Evolutionary conservation across 2,329 filamentous ascomycete genomes (phyloP).

Genomic region (Botrytis hyacinthi): DNA sequence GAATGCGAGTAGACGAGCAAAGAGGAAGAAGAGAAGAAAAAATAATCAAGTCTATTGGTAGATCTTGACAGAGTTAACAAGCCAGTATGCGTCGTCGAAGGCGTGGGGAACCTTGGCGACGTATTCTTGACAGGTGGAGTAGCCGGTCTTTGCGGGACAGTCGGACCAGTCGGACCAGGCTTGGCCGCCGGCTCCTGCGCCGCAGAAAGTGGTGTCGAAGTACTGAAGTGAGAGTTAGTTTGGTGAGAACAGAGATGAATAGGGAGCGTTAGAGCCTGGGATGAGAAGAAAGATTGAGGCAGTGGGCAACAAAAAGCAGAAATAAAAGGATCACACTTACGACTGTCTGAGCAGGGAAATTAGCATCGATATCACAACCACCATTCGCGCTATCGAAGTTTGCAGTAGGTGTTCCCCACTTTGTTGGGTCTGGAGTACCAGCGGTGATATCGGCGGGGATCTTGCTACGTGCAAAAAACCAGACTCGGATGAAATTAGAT

Average conservation of each 20-base stretch:
- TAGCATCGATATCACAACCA: slow-evolving; percentile 64
- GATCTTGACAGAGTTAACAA: slow-evolving; percentile 68
- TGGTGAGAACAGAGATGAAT: no score
- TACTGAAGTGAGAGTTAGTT: slow-evolving; percentile 22
- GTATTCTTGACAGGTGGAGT: slow-evolving; percentile 69
- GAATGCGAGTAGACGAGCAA: background rate
- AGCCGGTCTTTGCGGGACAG: slow-evolving; percentile 57
- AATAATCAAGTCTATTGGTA: slow-evolving; percentile 44
- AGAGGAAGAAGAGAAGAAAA: background rate
- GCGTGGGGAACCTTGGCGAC: slow-evolving; percentile 67
- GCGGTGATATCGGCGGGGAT: slow-evolving; percentile 68
- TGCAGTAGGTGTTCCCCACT: slow-evolving; percentile 67
- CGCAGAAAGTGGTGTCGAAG: slow-evolving; percentile 82
- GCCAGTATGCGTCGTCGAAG: slow-evolving; percentile 75
- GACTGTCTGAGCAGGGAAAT: slow-evolving; percentile 72
- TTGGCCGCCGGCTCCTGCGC: slow-evolving; percentile 70
- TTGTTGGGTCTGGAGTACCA: slow-evolving; percentile 59
- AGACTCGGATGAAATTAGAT: slow-evolving; percentile 46
- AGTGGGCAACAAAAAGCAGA: background rate
- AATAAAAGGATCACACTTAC: slow-evolving; percentile 42
- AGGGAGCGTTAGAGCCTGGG: no score
- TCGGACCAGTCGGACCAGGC: slow-evolving; percentile 46
- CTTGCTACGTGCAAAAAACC: slow-evolving; percentile 60
- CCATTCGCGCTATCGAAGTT: slow-evolving; percentile 51
- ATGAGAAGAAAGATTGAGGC: no score